Conservation (phyloP, 2,329 filamentous ascomycete genomes). For the Xylaria sp. region DNA sequence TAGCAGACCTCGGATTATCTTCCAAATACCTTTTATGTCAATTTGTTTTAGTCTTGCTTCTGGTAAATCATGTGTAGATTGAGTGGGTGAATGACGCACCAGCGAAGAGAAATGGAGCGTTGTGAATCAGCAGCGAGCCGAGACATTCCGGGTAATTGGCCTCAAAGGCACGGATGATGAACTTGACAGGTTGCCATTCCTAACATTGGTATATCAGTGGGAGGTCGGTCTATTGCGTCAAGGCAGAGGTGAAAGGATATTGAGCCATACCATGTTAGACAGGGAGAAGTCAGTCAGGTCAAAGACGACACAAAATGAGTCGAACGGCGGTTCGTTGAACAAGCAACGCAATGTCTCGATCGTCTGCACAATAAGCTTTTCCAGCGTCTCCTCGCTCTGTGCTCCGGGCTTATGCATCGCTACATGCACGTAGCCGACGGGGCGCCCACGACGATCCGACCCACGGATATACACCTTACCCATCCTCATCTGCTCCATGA, state of each 20-base stretch:
- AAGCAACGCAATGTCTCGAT: conserved; percentile 91
- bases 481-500: conserved; percentile 81
- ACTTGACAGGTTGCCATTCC: conserved; percentile 94
- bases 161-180: conserved; percentile 99
- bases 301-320: conserved; percentile 90
- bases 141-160: conserved; percentile 95
- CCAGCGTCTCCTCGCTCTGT: conserved; percentile 80
- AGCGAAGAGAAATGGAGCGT: conserved; percentile 94
- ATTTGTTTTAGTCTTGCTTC: conserved; percentile 6
- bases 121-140: conserved; percentile 88
- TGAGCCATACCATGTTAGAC: conserved; percentile 82
- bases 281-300: conserved; percentile 93
- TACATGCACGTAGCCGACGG: conserved; percentile 86
- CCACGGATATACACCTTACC: conserved; percentile 94
- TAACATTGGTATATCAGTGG: conserved; percentile 46
- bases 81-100: conserved; percentile 59
- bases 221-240: not conserved
- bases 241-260: not conserved
- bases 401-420: conserved; percentile 82
- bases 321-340: conserved; percentile 74
- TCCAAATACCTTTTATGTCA: conserved; percentile 77
- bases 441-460: conserved; percentile 80
- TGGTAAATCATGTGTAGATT: not conserved
- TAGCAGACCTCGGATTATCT: conserved; percentile 89
- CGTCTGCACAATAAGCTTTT: conserved; percentile 87